Conservation (phyloP, 139 green algal genomes). For the Spirogloea muscicola region DNA sequence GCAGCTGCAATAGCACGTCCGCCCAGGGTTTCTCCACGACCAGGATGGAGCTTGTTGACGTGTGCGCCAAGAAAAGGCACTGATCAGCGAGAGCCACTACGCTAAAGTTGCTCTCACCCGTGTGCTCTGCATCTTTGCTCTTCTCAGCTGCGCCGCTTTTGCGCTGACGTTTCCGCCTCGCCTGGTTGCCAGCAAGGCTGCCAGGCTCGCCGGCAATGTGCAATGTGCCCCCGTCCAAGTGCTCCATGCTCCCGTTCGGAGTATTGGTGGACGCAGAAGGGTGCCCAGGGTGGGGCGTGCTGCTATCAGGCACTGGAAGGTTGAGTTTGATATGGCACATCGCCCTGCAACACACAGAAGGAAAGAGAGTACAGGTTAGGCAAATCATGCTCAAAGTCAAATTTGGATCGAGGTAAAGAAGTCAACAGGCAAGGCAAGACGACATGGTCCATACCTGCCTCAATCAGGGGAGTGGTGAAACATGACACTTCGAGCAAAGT, state of each 20-base stretch:
- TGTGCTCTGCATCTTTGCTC: slow-evolving; percentile 1
- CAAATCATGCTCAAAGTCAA: too few relatives aligned
- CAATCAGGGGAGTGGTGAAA: too few relatives aligned
- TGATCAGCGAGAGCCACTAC: slow-evolving; percentile 10
- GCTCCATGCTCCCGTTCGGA: neutral
- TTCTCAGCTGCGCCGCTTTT: neutral
- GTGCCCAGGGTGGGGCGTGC: neutral
- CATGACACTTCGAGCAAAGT: too few relatives aligned
- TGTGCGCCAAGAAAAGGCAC: slow-evolving; percentile 12
- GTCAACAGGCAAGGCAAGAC: too few relatives aligned
- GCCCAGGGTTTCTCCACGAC: slow-evolving; percentile 18
- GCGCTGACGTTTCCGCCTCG: neutral
- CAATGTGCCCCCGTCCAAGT: neutral
- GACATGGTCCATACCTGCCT: too few relatives aligned
- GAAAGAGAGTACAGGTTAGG: too few relatives aligned
- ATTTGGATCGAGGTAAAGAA: too few relatives aligned
- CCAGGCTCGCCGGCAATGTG: neutral
- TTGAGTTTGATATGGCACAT: too few relatives aligned
- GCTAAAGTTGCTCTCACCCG: neutral
- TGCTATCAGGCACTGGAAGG: too few relatives aligned
- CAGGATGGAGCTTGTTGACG: slow-evolving; percentile 1
- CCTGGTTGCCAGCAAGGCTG: neutral
- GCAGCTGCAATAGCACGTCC: slow-evolving; percentile 2
- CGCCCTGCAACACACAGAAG: too few relatives aligned
- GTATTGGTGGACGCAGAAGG: neutral